Percentiles rank a stretch among this genome's conserved stretches.
These are phyloP conservation scores for Sporormia fimetaria DNA, from an alignment of 495 filamentous ascomycete genomes.

Conservation along the genomic window DNA sequence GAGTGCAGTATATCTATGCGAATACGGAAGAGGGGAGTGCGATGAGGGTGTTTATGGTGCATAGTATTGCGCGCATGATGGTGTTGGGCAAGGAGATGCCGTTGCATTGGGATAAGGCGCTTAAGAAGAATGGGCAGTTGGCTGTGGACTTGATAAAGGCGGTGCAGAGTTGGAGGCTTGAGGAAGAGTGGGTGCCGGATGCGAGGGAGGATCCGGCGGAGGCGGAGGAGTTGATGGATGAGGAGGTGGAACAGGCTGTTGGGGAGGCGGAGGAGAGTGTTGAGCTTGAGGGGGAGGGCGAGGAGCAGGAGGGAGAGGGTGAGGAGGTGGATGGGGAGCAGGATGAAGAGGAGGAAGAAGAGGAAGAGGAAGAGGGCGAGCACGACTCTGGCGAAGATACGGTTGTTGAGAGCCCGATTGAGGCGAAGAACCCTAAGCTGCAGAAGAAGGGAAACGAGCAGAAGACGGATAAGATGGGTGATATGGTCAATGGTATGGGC, in stretches of 20 bases:
- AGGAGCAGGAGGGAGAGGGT: slow-evolving; percentile 21
- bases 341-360: slow-evolving; percentile 21
- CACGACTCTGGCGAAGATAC: slow-evolving; percentile 21
- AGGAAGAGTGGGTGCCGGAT: slow-evolving; percentile 35
- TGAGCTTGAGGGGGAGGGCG: slow-evolving; percentile 18
- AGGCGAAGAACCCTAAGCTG: background rate
- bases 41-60: slow-evolving; percentile 41
- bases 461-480: slow-evolving; percentile 6
- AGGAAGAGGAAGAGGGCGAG: slow-evolving; percentile 19
- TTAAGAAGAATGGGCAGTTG: slow-evolving; percentile 40
- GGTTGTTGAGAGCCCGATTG: slow-evolving; percentile 5
- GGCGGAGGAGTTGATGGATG: slow-evolving; percentile 26
- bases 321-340: slow-evolving; percentile 2
- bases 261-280: slow-evolving; percentile 23
- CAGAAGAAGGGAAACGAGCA: background rate
- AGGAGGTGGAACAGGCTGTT: slow-evolving; percentile 28
- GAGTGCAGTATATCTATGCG: slow-evolving; percentile 42
- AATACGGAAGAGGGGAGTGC: slow-evolving; percentile 37
- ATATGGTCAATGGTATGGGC: slow-evolving; percentile 3
- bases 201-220: slow-evolving; percentile 32
- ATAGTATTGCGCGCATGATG: slow-evolving; percentile 34
- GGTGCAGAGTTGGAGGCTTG: slow-evolving; percentile 40
- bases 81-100: slow-evolving; percentile 35
- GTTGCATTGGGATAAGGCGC: slow-evolving; percentile 39
- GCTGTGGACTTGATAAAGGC: slow-evolving; percentile 39